Evolutionary conservation across 306 rosid genomes (phyloP).

Genomic region (Lotus japonicus): DNA sequence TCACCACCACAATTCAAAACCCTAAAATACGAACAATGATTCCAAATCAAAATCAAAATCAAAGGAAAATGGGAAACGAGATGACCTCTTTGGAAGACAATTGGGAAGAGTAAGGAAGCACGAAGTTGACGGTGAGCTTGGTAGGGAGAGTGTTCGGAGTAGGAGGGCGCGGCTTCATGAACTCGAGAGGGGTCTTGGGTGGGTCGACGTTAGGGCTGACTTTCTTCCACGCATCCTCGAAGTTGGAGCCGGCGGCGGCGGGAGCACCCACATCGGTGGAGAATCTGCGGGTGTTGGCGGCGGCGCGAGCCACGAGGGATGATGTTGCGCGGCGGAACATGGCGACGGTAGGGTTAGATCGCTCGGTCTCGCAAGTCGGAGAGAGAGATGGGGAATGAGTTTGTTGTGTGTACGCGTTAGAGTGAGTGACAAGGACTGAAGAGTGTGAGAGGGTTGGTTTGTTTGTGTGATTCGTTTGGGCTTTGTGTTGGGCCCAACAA

Average conservation of each 20-base stretch:
- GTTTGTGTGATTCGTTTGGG: no score
- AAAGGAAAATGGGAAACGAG: neutral
- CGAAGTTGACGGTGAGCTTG: constrained; percentile 92
- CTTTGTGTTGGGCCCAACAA: no score
- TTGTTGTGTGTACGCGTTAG: neutral
- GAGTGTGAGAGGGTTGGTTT: neutral
- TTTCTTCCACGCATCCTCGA: constrained; percentile 71
- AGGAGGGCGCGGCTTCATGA: constrained; percentile 69
- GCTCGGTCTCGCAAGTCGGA: constrained; percentile 99
- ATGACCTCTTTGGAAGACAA: constrained; percentile 80
- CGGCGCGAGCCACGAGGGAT: constrained; percentile 34
- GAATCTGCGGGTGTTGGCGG: constrained; percentile 39
- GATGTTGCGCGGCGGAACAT: constrained; percentile 79
- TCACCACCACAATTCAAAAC: no score
- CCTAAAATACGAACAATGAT: neutral
- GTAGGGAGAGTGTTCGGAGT: constrained; percentile 61
- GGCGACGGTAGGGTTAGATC: constrained; percentile 31
- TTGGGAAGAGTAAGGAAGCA: constrained; percentile 82
- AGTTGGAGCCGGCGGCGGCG: constrained; percentile 19
- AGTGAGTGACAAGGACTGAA: neutral
- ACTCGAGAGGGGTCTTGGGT: constrained; percentile 66
- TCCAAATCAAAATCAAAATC: neutral
- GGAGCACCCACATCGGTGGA: constrained; percentile 53
- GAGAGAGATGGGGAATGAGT: constrained; percentile 16
- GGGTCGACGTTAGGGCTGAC: constrained; percentile 59